Evolutionary conservation across 1,284 basidiomycete genomes (phyloP).

Genomic region (Athelia sp.): DNA sequence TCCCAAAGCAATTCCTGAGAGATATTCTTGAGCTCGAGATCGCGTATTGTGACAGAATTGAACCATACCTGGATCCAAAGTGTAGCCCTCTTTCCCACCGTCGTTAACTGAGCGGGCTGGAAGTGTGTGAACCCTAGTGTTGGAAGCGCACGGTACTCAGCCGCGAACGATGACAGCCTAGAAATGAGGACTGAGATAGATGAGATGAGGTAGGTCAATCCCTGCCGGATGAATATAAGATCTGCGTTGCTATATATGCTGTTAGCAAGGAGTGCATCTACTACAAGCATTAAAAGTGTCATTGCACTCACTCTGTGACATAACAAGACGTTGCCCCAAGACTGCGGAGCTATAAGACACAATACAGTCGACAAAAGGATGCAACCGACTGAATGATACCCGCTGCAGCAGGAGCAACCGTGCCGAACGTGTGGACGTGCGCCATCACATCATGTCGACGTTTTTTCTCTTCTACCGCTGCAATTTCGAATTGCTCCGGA

Average conservation of each 20-base stretch:
- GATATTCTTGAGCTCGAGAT: not conserved
- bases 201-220: slow-evolving; percentile 79
- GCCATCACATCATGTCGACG: slow-evolving; percentile 99
- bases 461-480: slow-evolving; percentile 95
- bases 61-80: slow-evolving; percentile 85
- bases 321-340: slow-evolving; percentile 98
- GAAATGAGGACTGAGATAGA: slow-evolving; percentile 90
- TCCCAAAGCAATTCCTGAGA: slow-evolving; percentile 94
- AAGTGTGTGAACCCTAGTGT: slow-evolving; percentile 98
- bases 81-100: slow-evolving; percentile 98
- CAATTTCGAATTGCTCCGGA: slow-evolving; percentile 87
- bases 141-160: slow-evolving; percentile 69
- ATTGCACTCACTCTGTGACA: slow-evolving; percentile 82
- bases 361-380: slow-evolving; percentile 6
- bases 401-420: slow-evolving; percentile 91
- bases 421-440: slow-evolving; percentile 96
- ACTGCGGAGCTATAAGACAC: slow-evolving; percentile 32
- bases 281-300: not conserved
- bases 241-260: slow-evolving; percentile 77
- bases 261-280: slow-evolving; percentile 65
- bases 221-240: slow-evolving; percentile 92
- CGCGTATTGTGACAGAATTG: slow-evolving; percentile 30
- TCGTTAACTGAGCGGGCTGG: slow-evolving; percentile 97
- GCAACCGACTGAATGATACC: slow-evolving; percentile 89
- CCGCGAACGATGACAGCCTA: slow-evolving; percentile 79